These are phyloP conservation scores for Tinospora cordifolia DNA, from an alignment of 164 flowering plant species.

Conservation along the genomic window DNA sequence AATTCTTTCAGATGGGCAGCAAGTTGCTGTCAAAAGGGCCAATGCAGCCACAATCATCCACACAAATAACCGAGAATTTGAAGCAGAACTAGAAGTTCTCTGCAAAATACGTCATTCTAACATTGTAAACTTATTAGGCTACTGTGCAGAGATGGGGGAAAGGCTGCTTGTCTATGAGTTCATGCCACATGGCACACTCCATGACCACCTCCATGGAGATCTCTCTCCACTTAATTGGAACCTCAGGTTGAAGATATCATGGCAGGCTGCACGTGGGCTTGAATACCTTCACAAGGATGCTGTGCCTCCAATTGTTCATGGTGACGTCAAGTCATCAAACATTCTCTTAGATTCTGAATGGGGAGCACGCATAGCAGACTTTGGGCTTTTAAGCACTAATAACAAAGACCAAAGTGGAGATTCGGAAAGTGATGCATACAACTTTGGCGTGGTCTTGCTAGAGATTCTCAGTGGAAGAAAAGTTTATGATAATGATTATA, in stretches of 20 bases:
- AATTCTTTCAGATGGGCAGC: conserved; percentile 62
- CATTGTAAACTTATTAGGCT: conserved; percentile 77
- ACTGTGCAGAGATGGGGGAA: conserved; percentile 79
- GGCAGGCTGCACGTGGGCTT: conserved; percentile 75
- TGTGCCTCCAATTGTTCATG: conserved; percentile 54
- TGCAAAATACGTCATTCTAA: conserved; percentile 63
- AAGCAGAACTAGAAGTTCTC: conserved; percentile 67
- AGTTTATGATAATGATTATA: conserved; percentile 57
- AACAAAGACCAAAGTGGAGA: conserved; percentile 38
- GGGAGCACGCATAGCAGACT: conserved; percentile 64
- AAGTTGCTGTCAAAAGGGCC: conserved; percentile 87
- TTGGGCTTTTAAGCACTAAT: conserved; percentile 43
- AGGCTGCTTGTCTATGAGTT: conserved; percentile 70
- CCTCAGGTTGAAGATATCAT: conserved; percentile 47
- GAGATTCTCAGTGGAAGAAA: conserved; percentile 85
- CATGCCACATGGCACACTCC: conserved; percentile 78
- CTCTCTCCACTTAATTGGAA: conserved; percentile 61
- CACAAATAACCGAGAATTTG: conserved; percentile 65
- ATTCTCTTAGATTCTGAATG: conserved; percentile 69
- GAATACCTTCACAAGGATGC: conserved; percentile 69
- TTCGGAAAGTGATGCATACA: conserved; percentile 48
- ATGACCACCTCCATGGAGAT: conserved; percentile 72
- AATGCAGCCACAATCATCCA: conserved; percentile 85
- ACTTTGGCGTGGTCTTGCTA: conserved; percentile 66
- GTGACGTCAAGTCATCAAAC: conserved; percentile 64